A percentile compares a stretch with the other conserved stretches of the same genome.
Evolutionary conservation across 1,139 yeast species (phyloP).

Genomic region (Blastobotrys buckinghamii): DNA sequence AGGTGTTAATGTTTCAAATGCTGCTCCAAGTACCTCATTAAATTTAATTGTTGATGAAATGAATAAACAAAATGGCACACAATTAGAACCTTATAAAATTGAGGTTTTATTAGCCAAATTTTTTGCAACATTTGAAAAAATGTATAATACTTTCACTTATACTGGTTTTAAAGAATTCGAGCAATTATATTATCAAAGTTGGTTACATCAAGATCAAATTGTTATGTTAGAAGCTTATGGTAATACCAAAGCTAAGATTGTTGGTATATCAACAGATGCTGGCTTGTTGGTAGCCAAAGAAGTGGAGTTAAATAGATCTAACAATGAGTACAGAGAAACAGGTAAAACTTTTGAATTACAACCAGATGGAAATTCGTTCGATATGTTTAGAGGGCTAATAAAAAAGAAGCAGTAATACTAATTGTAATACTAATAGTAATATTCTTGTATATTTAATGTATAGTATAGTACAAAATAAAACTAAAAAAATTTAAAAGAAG

Average conservation of each 20-base stretch:
- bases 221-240: conserved; percentile 45
- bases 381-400: conserved; percentile 88
- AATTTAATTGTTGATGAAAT: conserved; percentile 55
- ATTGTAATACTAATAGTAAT: not conserved
- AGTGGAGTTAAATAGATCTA: conserved; percentile 33
- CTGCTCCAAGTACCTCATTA: conserved; percentile 89
- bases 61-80: conserved; percentile 45
- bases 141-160: conserved; percentile 52
- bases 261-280: conserved; percentile 78
- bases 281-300: conserved; percentile 80
- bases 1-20: conserved; percentile 78
- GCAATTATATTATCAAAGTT: conserved; percentile 67
- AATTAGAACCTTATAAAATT: conserved; percentile 41
- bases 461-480: not conserved
- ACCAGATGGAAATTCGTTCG: conserved; percentile 97
- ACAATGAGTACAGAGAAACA: conserved; percentile 35
- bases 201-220: conserved; percentile 77
- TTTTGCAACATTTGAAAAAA: conserved; percentile 56
- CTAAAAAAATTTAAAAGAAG: not conserved
- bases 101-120: conserved; percentile 69
- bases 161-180: conserved; percentile 68
- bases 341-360: conserved; percentile 64
- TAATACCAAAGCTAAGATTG: conserved; percentile 54
- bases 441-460: no score
- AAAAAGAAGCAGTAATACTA: conserved; percentile 42